A percentile compares a stretch with the other conserved stretches of the same genome.
These are phyloP conservation scores for Umbelopsis ramanniana DNA, from an alignment of 192 early-diverging fungal genomes.

Conservation along the genomic window DNA sequence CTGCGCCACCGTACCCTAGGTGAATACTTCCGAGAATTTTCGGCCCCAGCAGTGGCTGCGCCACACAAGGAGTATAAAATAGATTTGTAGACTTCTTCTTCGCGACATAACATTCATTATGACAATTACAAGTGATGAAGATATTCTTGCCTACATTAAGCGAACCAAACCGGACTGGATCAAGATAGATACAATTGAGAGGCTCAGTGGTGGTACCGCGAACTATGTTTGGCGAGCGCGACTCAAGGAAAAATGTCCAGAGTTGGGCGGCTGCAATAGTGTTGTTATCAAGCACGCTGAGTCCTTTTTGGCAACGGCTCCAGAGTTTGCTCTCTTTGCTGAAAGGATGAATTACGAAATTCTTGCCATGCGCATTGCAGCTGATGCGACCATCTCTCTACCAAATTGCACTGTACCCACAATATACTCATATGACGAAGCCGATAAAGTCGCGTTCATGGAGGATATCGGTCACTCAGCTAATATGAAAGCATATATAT, in stretches of 20 bases:
- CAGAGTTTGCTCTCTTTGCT: slow-evolving; percentile 27
- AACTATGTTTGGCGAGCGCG: slow-evolving; percentile 46
- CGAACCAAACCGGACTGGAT: too few relatives aligned
- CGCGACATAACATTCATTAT: background rate
- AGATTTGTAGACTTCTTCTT: background rate
- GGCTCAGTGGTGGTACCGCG: slow-evolving; percentile 38
- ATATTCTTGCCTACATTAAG: background rate
- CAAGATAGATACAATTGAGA: slow-evolving; percentile 19
- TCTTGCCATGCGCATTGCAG: slow-evolving; percentile 27
- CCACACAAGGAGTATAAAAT: too few relatives aligned
- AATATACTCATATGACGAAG: slow-evolving; percentile 35
- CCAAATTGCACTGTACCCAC: slow-evolving; percentile 34
- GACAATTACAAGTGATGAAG: background rate
- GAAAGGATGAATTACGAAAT: slow-evolving; percentile 42
- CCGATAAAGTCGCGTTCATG: slow-evolving; percentile 37
- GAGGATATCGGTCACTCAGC: slow-evolving; percentile 39
- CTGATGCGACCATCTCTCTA: slow-evolving; percentile 32
- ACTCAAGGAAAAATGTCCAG: slow-evolving; percentile 19
- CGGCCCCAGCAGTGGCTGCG: background rate
- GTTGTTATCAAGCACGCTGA: slow-evolving; percentile 39
- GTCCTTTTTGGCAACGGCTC: slow-evolving; percentile 27
- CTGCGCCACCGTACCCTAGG: background rate
- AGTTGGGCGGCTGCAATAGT: slow-evolving; percentile 27
- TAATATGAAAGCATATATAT: slow-evolving; percentile 38
- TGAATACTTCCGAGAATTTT: background rate